Percentiles rank a stretch among this genome's conserved stretches.
Conservation (phyloP, 306 rosid genomes). For the Vigna nakashimae region DNA sequence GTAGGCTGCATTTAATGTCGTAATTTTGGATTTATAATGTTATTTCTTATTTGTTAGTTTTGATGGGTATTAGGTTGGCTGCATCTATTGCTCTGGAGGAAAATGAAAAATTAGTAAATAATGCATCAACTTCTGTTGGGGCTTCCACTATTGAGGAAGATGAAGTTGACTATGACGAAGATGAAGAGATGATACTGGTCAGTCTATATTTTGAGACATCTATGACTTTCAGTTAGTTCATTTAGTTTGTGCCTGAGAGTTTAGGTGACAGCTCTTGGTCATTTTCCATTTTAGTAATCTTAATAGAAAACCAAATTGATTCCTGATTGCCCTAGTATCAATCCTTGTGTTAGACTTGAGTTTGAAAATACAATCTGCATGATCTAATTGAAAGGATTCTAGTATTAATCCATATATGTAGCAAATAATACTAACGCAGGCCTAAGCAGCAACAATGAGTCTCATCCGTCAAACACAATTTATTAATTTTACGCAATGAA, state of each 20-base stretch:
- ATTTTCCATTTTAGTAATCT: conserved; percentile 30
- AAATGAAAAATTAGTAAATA: conserved; percentile 45
- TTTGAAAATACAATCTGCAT: not conserved
- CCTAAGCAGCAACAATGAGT: not conserved
- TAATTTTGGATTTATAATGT: conserved; percentile 21
- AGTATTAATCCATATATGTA: conserved; percentile 7
- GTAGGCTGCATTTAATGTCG: conserved; percentile 45
- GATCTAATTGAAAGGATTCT: not conserved
- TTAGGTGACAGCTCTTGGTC: conserved; percentile 23
- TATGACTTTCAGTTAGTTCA: conserved; percentile 22
- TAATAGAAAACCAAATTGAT: conserved; percentile 14
- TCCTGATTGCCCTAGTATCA: not conserved
- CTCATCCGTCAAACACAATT: not conserved
- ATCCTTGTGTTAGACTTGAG: not conserved
- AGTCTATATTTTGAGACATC: conserved; percentile 34
- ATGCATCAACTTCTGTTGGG: conserved; percentile 45
- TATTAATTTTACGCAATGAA: not conserved
- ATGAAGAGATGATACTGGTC: conserved; percentile 65
- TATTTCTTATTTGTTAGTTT: conserved; percentile 37
- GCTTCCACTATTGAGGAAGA: conserved; percentile 47
- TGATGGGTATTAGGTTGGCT: conserved; percentile 54
- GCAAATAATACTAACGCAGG: not conserved
- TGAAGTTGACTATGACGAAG: conserved; percentile 49
- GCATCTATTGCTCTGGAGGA: conserved; percentile 53
- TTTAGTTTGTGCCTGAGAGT: conserved; percentile 22